These are phyloP conservation scores for Termitomyces sp. DNA, from an alignment of 768 basidiomycete genomes.

Conservation along the genomic window DNA sequence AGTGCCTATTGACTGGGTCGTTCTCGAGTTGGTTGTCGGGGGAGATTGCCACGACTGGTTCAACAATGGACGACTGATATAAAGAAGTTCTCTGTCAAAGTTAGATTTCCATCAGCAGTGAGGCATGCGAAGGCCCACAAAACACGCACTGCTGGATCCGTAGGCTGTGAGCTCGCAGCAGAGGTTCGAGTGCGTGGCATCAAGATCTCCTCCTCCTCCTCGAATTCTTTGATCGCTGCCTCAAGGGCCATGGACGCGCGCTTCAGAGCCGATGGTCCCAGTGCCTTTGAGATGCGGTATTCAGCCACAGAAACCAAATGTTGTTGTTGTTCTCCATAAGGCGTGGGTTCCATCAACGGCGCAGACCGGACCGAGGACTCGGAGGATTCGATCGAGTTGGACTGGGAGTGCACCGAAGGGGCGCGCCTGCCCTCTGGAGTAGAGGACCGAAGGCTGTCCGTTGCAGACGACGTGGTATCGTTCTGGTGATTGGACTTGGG, in stretches of 20 bases:
- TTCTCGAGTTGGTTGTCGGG: constrained; percentile 48
- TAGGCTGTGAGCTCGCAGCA: constrained; percentile 20
- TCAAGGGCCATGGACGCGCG: constrained; percentile 73
- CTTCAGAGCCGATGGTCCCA: constrained; percentile 47
- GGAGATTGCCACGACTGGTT: constrained; percentile 67
- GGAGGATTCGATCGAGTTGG: constrained; percentile 31
- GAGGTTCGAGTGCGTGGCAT: constrained; percentile 43
- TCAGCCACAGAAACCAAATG: constrained; percentile 31
- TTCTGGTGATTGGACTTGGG: constrained; percentile 34
- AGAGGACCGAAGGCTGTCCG: constrained; percentile 40
- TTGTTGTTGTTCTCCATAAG: constrained; percentile 32
- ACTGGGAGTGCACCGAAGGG: constrained; percentile 20
- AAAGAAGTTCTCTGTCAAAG: constrained; percentile 24
- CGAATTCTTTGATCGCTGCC: constrained; percentile 71
- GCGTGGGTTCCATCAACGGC: constrained; percentile 30
- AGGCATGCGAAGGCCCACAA: neutral
- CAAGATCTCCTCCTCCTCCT: constrained; percentile 75
- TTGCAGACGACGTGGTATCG: constrained; percentile 9
- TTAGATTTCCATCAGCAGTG: constrained; percentile 7
- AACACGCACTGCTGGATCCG: constrained; percentile 24
- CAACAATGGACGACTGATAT: constrained; percentile 37
- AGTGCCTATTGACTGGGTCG: constrained; percentile 38
- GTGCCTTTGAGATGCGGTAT: constrained; percentile 40
- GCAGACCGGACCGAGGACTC: constrained; percentile 33
- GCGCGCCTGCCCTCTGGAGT: constrained; percentile 47